These are phyloP conservation scores for Penicillium sp. DNA, from an alignment of 2,329 filamentous ascomycete species.

Conservation along the genomic window DNA sequence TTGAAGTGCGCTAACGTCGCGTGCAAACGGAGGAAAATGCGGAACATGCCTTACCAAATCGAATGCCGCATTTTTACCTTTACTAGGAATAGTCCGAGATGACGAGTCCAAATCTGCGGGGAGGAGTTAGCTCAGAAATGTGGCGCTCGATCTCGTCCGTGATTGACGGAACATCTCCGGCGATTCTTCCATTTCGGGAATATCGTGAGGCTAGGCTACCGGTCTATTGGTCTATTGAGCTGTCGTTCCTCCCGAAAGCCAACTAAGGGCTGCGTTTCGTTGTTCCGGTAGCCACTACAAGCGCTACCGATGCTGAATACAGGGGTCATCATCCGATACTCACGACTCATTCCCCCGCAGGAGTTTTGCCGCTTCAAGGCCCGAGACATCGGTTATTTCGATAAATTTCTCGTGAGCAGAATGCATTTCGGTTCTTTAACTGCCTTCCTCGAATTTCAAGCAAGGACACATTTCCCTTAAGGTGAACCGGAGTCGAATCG, in stretches of 20 bases:
- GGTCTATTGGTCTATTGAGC: neutral
- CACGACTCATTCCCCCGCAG: conserved; percentile 25
- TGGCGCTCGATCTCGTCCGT: conserved; percentile 2
- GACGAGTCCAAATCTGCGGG: neutral
- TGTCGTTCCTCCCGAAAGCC: no score
- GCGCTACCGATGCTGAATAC: neutral
- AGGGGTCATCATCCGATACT: neutral
- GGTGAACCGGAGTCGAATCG: neutral
- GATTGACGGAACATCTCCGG: conserved; percentile 21
- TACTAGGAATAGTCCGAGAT: neutral
- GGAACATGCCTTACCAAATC: neutral
- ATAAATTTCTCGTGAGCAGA: neutral
- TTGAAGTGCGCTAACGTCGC: neutral
- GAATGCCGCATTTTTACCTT: neutral
- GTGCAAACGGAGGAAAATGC: neutral
- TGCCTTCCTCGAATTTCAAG: neutral
- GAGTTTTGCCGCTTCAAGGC: conserved; percentile 30
- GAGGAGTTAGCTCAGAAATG: neutral
- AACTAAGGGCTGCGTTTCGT: neutral
- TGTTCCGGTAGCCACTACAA: neutral
- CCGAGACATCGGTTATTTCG: neutral
- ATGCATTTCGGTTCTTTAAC: neutral
- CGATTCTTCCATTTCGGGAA: neutral
- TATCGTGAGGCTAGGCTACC: neutral
- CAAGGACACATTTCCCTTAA: neutral